Conservation (phyloP, 805 yeast genomes). For the Candida insectalens region DNA sequence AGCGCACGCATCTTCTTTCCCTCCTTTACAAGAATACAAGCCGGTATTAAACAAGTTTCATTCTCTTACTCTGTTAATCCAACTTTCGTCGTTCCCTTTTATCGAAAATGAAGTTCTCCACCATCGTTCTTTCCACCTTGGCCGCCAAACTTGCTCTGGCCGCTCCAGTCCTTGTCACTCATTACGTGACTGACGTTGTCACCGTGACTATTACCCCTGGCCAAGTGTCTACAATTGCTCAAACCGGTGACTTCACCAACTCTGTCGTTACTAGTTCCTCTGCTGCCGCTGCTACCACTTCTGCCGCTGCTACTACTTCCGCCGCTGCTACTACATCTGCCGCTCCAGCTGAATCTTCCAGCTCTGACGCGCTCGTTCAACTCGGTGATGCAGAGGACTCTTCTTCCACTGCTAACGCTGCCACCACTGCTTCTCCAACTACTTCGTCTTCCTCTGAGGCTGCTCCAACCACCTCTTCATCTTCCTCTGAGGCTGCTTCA, state of each 20-base stretch:
- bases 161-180: conserved; percentile 5
- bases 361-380: not conserved
- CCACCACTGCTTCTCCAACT: conserved; percentile 9
- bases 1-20: too few species aligned
- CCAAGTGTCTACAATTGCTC: not conserved
- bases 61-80: too few species aligned
- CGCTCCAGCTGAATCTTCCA: not conserved
- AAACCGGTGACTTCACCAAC: not conserved
- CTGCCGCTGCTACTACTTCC: conserved; percentile 3
- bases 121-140: conserved; percentile 2
- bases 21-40: too few species aligned
- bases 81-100: too few species aligned
- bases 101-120: conserved; percentile 2
- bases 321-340: conserved; percentile 2
- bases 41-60: too few species aligned
- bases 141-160: conserved; percentile 4
- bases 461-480: conserved; percentile 9
- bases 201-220: conserved; percentile 11
- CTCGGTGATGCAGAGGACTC: conserved; percentile 1
- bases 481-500: conserved; percentile 12
- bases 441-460: conserved; percentile 12
- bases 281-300: conserved; percentile 3
- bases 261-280: not conserved
- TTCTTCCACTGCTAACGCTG: conserved; percentile 9
- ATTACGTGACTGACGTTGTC: conserved; percentile 11